A percentile compares a stretch with the other conserved stretches of the same genome.
Conservation (phyloP, 176 grass and related monocot genomes). For the Zoysia japonica region DNA sequence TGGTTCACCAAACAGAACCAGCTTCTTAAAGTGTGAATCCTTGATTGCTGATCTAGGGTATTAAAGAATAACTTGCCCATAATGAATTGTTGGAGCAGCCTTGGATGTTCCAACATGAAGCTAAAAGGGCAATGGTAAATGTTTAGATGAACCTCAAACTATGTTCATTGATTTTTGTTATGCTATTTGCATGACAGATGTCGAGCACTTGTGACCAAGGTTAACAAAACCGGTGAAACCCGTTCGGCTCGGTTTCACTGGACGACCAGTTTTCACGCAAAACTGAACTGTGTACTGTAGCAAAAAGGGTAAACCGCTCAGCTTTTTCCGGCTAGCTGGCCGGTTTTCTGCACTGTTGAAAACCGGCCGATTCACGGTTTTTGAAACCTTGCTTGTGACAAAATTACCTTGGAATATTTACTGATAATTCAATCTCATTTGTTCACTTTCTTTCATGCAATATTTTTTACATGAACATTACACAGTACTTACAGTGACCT, state of each 20-base stretch:
- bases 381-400: no score
- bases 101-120: neutral
- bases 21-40: conserved; percentile 12
- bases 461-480: neutral
- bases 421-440: conserved; percentile 1
- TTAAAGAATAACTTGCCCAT: neutral
- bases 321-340: no score
- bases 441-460: conserved; percentile 24
- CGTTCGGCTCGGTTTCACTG: no score
- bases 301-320: no score
- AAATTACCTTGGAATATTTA: neutral
- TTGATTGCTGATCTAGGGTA: conserved; percentile 5
- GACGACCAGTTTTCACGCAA: no score
- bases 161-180: neutral
- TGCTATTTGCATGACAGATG: conserved; percentile 24
- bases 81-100: conserved; percentile 6
- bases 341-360: no score
- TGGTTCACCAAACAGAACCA: neutral
- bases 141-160: neutral
- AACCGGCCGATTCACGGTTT: no score
- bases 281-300: no score
- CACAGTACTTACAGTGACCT: conserved; percentile 16
- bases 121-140: neutral
- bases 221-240: no score
- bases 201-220: neutral